Evolutionary conservation across 345 rosid species (phyloP).

Genomic region (Cardiospermum halicacabum): DNA sequence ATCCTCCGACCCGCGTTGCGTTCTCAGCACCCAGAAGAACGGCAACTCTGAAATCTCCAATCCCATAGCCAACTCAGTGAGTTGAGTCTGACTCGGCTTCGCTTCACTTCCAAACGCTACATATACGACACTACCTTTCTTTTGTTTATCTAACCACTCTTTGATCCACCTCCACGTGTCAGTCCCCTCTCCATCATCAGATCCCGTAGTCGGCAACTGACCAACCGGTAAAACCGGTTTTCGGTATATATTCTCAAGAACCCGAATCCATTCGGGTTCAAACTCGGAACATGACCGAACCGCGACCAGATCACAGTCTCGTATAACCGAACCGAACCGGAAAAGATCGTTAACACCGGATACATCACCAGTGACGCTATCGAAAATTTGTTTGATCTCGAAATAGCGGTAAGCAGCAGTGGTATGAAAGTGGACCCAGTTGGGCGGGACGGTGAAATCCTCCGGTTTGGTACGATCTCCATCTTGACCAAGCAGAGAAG

Average conservation of each 20-base stretch:
- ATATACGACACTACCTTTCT: neutral
- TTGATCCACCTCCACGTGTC: neutral
- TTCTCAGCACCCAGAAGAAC: slow-evolving; percentile 3
- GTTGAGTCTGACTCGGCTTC: neutral
- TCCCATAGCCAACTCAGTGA: neutral
- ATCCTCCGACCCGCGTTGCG: neutral
- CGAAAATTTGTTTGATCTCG: slow-evolving; percentile 5
- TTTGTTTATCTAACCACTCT: neutral
- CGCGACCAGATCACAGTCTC: slow-evolving; percentile 1
- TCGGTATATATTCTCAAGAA: slow-evolving; percentile 5
- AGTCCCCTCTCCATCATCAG: neutral
- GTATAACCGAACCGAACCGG: neutral
- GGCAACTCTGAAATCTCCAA: neutral
- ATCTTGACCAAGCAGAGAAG: neutral
- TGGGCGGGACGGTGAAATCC: slow-evolving; percentile 9
- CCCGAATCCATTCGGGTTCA: slow-evolving; percentile 15
- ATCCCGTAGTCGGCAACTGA: neutral
- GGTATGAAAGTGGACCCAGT: slow-evolving; percentile 28
- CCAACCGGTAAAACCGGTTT: slow-evolving; percentile 16
- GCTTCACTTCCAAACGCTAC: slow-evolving; percentile 4
- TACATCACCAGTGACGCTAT: neutral
- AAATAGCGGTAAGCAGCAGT: slow-evolving; percentile 7
- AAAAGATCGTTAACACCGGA: neutral
- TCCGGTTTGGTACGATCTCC: slow-evolving; percentile 7
- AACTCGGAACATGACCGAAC: slow-evolving; percentile 12